Evolutionary conservation across 2,329 filamentous ascomycete species (phyloP), one percentile per base, ranked within the genome.

Genomic region (Aspergillus versicolor): DNA sequence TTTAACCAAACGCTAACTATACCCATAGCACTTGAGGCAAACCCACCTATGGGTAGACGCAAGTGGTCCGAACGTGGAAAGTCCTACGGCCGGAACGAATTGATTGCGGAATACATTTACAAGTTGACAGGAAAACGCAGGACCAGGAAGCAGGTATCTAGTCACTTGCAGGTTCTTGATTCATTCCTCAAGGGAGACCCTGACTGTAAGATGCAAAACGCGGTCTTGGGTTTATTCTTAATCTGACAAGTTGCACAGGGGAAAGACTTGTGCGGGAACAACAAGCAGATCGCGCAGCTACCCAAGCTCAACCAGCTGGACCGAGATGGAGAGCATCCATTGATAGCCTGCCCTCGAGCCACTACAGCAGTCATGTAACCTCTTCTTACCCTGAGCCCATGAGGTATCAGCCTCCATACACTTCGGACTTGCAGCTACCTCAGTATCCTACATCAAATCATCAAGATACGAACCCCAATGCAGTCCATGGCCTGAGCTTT

Each of bases 131-230:
- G 84, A 21, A 79, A 80, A 55, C 66, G 64, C 24, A 76, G 84
- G 52, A 73, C 70, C 15, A 76, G 84, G 50, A 87, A 87, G 68
- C 82, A 87, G 65, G 82, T 87, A 4, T 87, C 84, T 0, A 87
- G 84, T 63, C 84, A 87, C 66, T 79, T 87, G 24, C 84, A 87
- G 69, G 84, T 87, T 2, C 74, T 87, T 19, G 84, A 84, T 67
- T 79, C 77, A 12, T 81, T 83, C 58, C 73, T 86, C 38, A 76
- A 77, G 60, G 75, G 79, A 5, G 79, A 84, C 59, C 78, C 79
- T 27, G 73, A 78, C 58, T 82, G 82, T 84, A 70, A 75, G 79
- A 27, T 11, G 3, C 19, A 17, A 17, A 30, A 37, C 8, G 4
- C 22, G 38, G 8, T 30, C 17, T 37, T 12, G 21, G 3, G 4